These are phyloP conservation scores for Cynanchum wilfordii DNA, from an alignment of 257 asterid genomes.

Conservation along the genomic window DNA sequence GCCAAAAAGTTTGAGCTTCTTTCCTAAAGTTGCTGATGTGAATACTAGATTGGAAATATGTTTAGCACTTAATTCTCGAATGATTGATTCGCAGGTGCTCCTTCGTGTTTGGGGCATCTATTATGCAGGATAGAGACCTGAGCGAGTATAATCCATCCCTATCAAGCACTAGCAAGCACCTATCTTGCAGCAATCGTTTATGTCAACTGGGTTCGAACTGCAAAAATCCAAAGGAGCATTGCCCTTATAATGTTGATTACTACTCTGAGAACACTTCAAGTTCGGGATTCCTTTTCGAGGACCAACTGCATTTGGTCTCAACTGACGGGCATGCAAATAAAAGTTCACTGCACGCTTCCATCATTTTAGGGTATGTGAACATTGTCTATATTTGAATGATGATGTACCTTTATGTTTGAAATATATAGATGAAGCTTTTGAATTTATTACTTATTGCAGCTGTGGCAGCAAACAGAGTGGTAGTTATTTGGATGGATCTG, in stretches of 20 bases:
- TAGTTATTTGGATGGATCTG: conserved; percentile 58
- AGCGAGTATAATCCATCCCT: conserved; percentile 61
- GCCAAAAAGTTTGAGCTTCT: background rate
- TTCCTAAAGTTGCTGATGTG: conserved; percentile 12
- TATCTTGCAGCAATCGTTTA: conserved; percentile 62
- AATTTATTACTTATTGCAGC: conserved; percentile 32
- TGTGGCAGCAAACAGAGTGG: conserved; percentile 89
- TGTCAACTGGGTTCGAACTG: conserved; percentile 52
- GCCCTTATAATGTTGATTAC: conserved; percentile 61
- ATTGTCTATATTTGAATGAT: background rate
- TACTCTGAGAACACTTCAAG: conserved; percentile 57
- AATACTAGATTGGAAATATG: conserved; percentile 25
- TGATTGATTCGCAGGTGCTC: conserved; percentile 88
- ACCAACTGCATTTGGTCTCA: conserved; percentile 53
- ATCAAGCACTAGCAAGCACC: conserved; percentile 59
- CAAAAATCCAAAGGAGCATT: conserved; percentile 45
- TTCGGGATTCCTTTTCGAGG: conserved; percentile 75
- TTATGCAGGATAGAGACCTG: conserved; percentile 80
- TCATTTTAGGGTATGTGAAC: conserved; percentile 53
- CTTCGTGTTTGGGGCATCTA: conserved; percentile 68
- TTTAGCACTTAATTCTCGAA: conserved; percentile 58
- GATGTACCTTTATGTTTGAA: conserved; percentile 7
- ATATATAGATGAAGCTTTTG: background rate
- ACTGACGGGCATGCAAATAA: conserved; percentile 36
- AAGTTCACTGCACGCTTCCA: conserved; percentile 40